These are phyloP conservation scores for Eucalyptus curtisii DNA, from an alignment of 345 rosid species.

Conservation along the genomic window DNA sequence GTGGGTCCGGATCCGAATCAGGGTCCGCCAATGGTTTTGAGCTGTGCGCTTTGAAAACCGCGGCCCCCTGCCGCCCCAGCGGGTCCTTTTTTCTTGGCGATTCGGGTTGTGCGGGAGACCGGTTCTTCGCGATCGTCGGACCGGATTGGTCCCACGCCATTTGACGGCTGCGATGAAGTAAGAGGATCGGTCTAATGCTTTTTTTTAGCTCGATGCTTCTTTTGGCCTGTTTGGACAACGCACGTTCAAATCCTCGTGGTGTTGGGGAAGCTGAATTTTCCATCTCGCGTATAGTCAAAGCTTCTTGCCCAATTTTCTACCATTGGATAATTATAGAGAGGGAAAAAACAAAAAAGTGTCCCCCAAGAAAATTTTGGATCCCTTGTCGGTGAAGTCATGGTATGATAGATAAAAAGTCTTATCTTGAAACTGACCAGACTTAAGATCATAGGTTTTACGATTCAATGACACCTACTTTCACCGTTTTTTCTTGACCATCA, in stretches of 20 bases:
- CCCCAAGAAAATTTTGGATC: not conserved
- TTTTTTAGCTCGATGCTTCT: not conserved
- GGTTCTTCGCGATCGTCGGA: not conserved
- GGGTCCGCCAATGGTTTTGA: not conserved
- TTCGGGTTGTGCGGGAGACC: not conserved
- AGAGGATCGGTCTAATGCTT: not conserved
- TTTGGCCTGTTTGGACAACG: not conserved
- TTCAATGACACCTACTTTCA: fast-evolving
- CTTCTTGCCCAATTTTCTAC: not conserved
- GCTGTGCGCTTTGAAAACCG: not conserved
- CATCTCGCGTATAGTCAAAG: not conserved
- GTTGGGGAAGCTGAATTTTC: not conserved
- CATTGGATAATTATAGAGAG: not conserved
- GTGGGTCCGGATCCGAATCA: not conserved
- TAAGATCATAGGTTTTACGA: fast-evolving
- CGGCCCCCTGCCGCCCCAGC: not conserved
- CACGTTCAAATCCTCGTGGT: not conserved
- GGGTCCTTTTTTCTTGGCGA: not conserved
- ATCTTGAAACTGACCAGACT: fast-evolving
- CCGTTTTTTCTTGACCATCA: no score
- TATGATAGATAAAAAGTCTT: no score
- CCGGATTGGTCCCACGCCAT: not conserved
- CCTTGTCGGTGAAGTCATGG: not conserved
- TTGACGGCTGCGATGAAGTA: not conserved
- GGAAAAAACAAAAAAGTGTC: not conserved